Conservation (phyloP, 805 yeast species). For the Lachancea thermotolerans region DNA sequence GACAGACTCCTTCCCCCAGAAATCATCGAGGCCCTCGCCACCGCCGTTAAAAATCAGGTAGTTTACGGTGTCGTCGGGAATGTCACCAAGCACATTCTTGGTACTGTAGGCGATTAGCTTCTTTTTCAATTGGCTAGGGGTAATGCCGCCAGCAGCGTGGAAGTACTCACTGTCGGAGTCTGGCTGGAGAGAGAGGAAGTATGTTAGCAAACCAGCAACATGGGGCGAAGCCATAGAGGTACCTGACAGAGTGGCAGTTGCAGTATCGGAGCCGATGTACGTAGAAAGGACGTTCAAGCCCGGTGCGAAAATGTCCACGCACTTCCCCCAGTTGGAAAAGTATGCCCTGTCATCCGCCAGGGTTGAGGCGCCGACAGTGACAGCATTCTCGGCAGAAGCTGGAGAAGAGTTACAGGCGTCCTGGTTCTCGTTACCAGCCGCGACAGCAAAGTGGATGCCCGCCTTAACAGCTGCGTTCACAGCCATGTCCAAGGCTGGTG, state of each 20-base stretch:
- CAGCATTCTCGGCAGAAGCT: constrained; percentile 74
- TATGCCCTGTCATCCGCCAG: constrained; percentile 84
- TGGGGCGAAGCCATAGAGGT: constrained; percentile 99
- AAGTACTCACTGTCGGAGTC: constrained; percentile 58
- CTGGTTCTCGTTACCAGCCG: constrained; percentile 91
- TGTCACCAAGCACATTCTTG: constrained; percentile 48
- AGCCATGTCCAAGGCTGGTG: constrained; percentile 80
- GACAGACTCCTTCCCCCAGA: constrained; percentile 41
- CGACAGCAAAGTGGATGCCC: constrained; percentile 89
- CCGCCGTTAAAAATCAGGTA: constrained; percentile 75
- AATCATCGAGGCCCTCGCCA: constrained; percentile 59
- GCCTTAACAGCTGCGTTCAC: constrained; percentile 84
- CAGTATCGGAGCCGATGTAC: constrained; percentile 67
- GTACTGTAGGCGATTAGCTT: constrained; percentile 66
- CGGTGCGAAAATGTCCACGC: constrained; percentile 96
- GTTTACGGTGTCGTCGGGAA: constrained; percentile 73
- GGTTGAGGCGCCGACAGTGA: constrained; percentile 94
- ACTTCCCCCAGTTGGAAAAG: constrained; percentile 91
- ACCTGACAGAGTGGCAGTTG: constrained; percentile 83
- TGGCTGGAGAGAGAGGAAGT: constrained; percentile 83
- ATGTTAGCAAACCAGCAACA: constrained; percentile 84
- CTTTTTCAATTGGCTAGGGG: constrained; percentile 73
- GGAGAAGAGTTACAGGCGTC: constrained; percentile 94
- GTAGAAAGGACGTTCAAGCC: constrained; percentile 86
- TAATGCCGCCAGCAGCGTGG: constrained; percentile 44